These are phyloP conservation scores for Starmera pachycereana DNA, from an alignment of 805 yeast genomes.

Conservation along the genomic window DNA sequence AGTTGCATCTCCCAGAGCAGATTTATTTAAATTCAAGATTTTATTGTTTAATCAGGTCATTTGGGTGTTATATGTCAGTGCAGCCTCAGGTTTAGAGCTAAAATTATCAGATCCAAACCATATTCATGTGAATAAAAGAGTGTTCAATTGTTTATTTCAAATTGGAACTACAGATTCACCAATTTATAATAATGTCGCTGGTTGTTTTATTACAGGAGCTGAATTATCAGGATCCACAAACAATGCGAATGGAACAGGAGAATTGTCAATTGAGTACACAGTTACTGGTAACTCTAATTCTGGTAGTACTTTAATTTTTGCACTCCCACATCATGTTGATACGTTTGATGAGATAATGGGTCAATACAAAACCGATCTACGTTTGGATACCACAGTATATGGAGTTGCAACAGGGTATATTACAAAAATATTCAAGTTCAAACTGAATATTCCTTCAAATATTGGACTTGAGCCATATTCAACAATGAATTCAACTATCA, in stretches of 20 bases:
- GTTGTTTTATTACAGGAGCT: constrained; percentile 44
- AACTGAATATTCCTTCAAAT: constrained; percentile 31
- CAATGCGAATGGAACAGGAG: constrained; percentile 23
- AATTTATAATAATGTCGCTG: constrained; percentile 51
- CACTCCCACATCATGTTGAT: constrained; percentile 56
- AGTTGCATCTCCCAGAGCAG: constrained; percentile 26
- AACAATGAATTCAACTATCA: constrained; percentile 17
- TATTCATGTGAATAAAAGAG: constrained; percentile 32
- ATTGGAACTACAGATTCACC: constrained; percentile 38
- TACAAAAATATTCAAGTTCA: constrained; percentile 29
- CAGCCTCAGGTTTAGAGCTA: constrained; percentile 23
- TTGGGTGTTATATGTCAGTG: constrained; percentile 60
- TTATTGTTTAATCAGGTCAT: constrained; percentile 42
- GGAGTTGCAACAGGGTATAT: constrained; percentile 37
- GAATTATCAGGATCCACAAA: constrained; percentile 29
- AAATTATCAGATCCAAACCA: constrained; percentile 23
- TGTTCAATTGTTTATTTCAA: constrained; percentile 47
- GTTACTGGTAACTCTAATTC: constrained; percentile 35
- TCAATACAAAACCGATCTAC: constrained; percentile 22
- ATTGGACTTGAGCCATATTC: constrained; percentile 36
- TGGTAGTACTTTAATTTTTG: constrained; percentile 40
- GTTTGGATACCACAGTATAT: constrained; percentile 37
- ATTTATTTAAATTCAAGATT: constrained; percentile 43
- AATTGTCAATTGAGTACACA: constrained; percentile 33
- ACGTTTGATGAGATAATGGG: constrained; percentile 26